Conservation (phyloP, 257 asterid genomes). For the Solanum chiquidenum region DNA sequence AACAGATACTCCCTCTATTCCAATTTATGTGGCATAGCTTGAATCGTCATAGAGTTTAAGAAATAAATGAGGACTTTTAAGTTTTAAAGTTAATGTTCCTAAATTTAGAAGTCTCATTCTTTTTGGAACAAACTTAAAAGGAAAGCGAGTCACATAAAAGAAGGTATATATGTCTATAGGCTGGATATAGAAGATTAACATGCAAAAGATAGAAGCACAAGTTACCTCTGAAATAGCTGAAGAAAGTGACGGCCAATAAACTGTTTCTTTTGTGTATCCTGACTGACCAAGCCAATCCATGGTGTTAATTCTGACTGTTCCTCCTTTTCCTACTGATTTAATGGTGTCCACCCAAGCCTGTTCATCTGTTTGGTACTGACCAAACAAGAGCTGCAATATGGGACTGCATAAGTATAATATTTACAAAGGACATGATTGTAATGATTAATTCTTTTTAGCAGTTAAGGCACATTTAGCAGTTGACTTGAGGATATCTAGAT, state of each 20-base stretch:
- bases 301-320: constrained; percentile 57
- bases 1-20: not conserved
- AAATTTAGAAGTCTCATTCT: not conserved
- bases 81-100: not conserved
- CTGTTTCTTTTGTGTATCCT: constrained; percentile 39
- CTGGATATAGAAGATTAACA: not conserved
- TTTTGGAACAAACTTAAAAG: not conserved
- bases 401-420: constrained; percentile 3
- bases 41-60: not conserved
- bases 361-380: constrained; percentile 57
- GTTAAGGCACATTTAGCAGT: not conserved
- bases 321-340: constrained; percentile 53
- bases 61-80: not conserved
- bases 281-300: constrained; percentile 98
- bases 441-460: not conserved
- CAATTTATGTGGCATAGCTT: not conserved
- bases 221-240: constrained; percentile 75
- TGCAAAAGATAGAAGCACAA: not conserved
- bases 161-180: not conserved
- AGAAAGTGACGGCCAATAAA: constrained; percentile 72
- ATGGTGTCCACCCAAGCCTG: constrained; percentile 88
- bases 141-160: not conserved
- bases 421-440: not conserved
- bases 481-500: not conserved
- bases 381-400: constrained; percentile 53